A percentile compares a stretch with the other conserved stretches of the same genome.
phyloP scores from a whole-genome alignment of 1,139 yeast species.

The Protomyces inouyei region DNA sequence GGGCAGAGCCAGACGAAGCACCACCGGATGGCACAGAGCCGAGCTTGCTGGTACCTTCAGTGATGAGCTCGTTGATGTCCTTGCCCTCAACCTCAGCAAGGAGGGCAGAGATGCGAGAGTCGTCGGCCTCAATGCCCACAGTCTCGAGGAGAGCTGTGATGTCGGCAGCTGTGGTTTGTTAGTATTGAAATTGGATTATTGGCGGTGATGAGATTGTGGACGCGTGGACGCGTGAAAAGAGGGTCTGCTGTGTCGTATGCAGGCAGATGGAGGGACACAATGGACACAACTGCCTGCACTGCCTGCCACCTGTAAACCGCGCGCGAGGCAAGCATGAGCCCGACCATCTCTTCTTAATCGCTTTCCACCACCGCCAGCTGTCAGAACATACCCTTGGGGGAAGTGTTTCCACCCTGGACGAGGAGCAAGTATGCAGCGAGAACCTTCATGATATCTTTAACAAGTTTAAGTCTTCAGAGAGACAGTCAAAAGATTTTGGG shows the following conservation, averaged over 20 bases:
- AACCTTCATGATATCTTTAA: conserved; percentile 43
- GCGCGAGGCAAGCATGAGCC: too few species aligned
- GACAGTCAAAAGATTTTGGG: not conserved
- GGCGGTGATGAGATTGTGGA: not conserved
- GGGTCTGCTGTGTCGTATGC: too few species aligned
- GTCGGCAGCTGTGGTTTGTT: conserved; percentile 43
- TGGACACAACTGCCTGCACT: not conserved
- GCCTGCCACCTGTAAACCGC: not conserved
- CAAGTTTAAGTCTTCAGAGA: not conserved
- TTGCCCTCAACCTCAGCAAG: conserved; percentile 92
- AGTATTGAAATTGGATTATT: not conserved
- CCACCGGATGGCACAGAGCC: conserved; percentile 98
- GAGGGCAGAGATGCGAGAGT: conserved; percentile 76
- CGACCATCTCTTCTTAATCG: too few species aligned
- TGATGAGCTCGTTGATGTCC: conserved; percentile 81
- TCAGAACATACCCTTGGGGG: conserved; percentile 72
- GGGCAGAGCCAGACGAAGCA: conserved; percentile 75
- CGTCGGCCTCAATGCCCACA: conserved; percentile 94
- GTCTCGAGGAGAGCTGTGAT: conserved; percentile 83
- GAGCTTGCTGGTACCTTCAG: conserved; percentile 92
- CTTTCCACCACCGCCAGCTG: not conserved
- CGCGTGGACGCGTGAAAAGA: too few species aligned
- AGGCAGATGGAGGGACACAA: too few species aligned
- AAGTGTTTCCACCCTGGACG: conserved; percentile 48
- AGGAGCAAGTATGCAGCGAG: conserved; percentile 49